phyloP scores from a whole-genome alignment of 2,329 filamentous ascomycete genomes.

The Botryotinia narcissicola region DNA sequence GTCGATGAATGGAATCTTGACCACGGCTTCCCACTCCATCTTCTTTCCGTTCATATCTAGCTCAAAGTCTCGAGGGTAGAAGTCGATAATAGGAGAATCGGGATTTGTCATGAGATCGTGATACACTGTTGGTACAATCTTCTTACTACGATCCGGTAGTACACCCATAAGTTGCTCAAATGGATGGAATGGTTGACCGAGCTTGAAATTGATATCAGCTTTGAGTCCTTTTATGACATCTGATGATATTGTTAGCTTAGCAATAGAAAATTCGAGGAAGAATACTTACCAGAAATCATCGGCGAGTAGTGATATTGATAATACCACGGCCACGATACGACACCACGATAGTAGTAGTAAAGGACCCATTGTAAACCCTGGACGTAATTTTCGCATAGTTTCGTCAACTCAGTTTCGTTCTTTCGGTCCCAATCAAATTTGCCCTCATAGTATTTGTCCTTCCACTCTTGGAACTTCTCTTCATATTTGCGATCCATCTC shows the following conservation, averaged over 20 bases:
- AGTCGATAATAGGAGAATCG: constrained; percentile 92
- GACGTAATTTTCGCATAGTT: constrained; percentile 92
- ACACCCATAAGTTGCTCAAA: constrained; percentile 99
- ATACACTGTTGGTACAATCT: constrained; percentile 84
- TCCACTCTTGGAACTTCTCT: constrained; percentile 87
- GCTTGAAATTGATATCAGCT: constrained; percentile 85
- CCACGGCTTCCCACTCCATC: constrained; percentile 99
- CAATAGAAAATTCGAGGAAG: constrained; percentile 25
- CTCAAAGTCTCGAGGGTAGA: constrained; percentile 95
- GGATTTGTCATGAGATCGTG: constrained; percentile 90
- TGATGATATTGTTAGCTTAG: constrained; percentile 35
- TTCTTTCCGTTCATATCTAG: constrained; percentile 99
- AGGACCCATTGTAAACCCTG: constrained; percentile 97
- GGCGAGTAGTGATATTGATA: constrained; percentile 96
- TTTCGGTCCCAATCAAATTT: constrained; percentile 90
- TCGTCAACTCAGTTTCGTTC: constrained; percentile 74
- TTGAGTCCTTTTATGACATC: constrained; percentile 86
- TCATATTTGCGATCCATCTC: constrained; percentile 84
- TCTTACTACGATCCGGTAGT: constrained; percentile 93
- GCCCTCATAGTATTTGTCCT: constrained; percentile 84
- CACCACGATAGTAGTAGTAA: constrained; percentile 96
- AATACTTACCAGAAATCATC: constrained; percentile 74
- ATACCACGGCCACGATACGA: constrained; percentile 98
- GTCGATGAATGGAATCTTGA: constrained; percentile 98
- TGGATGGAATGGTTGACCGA: constrained; percentile 91